These are phyloP conservation scores for Penicillium sp. DNA, from an alignment of 2,329 filamentous ascomycete species.

Conservation along the genomic window DNA sequence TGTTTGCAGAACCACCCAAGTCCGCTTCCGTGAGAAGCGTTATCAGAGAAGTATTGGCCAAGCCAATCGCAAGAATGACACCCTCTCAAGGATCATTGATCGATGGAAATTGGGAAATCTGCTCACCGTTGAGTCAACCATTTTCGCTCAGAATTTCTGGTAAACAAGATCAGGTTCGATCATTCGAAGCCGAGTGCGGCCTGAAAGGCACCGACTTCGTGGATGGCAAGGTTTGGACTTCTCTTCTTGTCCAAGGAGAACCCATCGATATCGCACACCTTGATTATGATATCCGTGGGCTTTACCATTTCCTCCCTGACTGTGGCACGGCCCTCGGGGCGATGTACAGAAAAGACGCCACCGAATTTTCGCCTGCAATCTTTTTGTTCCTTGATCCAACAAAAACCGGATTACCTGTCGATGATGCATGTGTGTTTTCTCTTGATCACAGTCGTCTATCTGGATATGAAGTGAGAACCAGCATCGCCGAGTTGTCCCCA, in stretches of 20 bases:
- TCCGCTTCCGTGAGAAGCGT: constrained; percentile 42
- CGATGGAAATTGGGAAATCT: constrained; percentile 49
- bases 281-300: constrained; percentile 49
- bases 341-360: constrained; percentile 51
- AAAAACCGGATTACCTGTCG: constrained; percentile 46
- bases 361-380: constrained; percentile 31
- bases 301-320: constrained; percentile 53
- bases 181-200: constrained; percentile 45
- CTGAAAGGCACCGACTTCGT: constrained; percentile 40
- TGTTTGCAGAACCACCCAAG: constrained; percentile 50
- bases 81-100: constrained; percentile 34
- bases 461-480: constrained; percentile 49
- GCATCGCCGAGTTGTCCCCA: constrained; percentile 51
- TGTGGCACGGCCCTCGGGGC: constrained; percentile 61
- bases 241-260: constrained; percentile 43
- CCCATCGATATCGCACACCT: constrained; percentile 31
- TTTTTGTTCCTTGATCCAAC: constrained; percentile 63
- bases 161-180: constrained; percentile 31
- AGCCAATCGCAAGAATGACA: constrained; percentile 52
- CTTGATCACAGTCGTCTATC: constrained; percentile 48
- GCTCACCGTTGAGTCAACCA: constrained; percentile 40
- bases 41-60: constrained; percentile 46
- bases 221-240: constrained; percentile 47
- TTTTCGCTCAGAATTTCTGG: constrained; percentile 42
- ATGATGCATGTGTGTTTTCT: constrained; percentile 62